phyloP scores from a whole-genome alignment of 2,329 filamentous ascomycete genomes.

The Nigrospora osmanthi region DNA sequence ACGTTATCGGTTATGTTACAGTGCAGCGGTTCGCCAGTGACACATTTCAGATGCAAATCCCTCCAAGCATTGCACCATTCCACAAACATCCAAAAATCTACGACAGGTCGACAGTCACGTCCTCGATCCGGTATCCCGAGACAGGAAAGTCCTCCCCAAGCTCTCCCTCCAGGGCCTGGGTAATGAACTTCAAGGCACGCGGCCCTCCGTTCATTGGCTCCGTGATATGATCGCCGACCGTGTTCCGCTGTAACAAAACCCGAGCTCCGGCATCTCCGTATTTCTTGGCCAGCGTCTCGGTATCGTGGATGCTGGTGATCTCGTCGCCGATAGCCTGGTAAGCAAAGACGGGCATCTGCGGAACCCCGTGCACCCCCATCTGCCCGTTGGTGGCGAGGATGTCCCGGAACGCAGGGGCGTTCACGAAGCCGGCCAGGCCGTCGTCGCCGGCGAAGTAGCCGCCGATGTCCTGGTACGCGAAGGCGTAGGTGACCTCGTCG shows the following conservation, averaged over 20 bases:
- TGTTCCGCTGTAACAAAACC: constrained; percentile 33
- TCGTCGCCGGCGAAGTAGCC: constrained; percentile 18
- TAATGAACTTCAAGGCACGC: constrained; percentile 1
- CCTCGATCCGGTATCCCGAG: neutral
- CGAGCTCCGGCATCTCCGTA: constrained; percentile 30
- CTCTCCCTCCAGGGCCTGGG: neutral
- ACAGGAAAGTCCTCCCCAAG: neutral
- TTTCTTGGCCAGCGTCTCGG: constrained; percentile 27
- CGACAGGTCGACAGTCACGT: no score
- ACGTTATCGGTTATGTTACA: no score
- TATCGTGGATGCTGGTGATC: constrained; percentile 29
- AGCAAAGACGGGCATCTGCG: constrained; percentile 32
- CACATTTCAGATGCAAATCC: no score
- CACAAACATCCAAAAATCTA: no score
- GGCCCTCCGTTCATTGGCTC: constrained; percentile 15
- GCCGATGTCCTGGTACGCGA: constrained; percentile 15
- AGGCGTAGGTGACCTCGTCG: constrained; percentile 6
- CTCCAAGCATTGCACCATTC: no score
- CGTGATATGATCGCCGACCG: constrained; percentile 28
- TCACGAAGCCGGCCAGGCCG: neutral
- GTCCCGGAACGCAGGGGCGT: constrained; percentile 3
- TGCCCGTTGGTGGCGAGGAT: constrained; percentile 13
- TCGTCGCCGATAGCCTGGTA: constrained; percentile 37
- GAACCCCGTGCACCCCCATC: constrained; percentile 24
- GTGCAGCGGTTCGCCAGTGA: no score